Evolutionary conservation across 495 filamentous ascomycete species (phyloP).

Genomic region (Penicillium odoratum): DNA sequence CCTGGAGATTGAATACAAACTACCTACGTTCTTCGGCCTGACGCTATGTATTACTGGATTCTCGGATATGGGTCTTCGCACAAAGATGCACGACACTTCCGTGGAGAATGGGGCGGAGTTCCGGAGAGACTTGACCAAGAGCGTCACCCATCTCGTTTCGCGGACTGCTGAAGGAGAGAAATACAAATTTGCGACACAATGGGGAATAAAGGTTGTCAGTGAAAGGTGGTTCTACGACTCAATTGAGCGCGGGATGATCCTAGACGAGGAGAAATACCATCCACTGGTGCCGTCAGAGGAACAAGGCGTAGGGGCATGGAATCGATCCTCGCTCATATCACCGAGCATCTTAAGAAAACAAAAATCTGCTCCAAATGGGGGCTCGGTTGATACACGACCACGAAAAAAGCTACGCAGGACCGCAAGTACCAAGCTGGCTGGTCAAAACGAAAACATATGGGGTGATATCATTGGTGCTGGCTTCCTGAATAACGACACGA

Average conservation of each 20-base stretch:
- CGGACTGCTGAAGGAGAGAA: constrained; percentile 78
- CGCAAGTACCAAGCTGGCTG: constrained; percentile 73
- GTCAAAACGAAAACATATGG: constrained; percentile 83
- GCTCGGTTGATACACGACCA: constrained; percentile 35
- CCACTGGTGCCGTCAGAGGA: constrained; percentile 64
- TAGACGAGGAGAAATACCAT: constrained; percentile 83
- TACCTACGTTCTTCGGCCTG: constrained; percentile 63
- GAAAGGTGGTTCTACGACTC: constrained; percentile 86
- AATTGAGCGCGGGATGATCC: constrained; percentile 85
- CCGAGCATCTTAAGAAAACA: constrained; percentile 27
- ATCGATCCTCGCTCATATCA: constrained; percentile 43
- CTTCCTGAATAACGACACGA: constrained; percentile 29
- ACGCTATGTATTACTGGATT: constrained; percentile 90
- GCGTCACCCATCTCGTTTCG: constrained; percentile 83
- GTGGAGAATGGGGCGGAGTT: constrained; percentile 74
- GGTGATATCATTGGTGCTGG: constrained; percentile 73
- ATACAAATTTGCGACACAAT: constrained; percentile 78
- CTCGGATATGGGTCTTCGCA: constrained; percentile 68
- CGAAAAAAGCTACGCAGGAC: constrained; percentile 72
- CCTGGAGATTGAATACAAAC: constrained; percentile 59
- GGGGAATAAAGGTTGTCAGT: constrained; percentile 75
- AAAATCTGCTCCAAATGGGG: constrained; percentile 15
- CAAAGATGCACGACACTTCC: constrained; percentile 64
- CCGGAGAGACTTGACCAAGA: constrained; percentile 78
- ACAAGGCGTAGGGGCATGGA: constrained; percentile 79